Percentiles rank a stretch among this genome's conserved stretches.
Conservation (phyloP, 495 filamentous ascomycete species). For the Podospora conica region DNA sequence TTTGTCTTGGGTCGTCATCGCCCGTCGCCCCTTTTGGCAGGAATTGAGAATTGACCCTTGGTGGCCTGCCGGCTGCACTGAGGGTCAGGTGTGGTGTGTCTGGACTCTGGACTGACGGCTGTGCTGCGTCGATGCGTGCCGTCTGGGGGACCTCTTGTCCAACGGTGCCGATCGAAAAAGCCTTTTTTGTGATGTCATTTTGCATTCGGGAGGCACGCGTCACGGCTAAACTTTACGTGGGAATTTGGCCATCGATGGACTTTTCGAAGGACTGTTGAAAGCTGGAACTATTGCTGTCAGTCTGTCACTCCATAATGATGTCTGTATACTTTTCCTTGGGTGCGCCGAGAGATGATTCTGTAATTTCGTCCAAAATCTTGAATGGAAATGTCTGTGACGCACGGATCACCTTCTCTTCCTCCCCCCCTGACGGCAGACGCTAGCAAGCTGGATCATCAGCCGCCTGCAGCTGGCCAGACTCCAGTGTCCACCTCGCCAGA, state of each 20-base stretch:
- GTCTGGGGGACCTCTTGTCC: neutral
- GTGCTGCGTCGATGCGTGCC: neutral
- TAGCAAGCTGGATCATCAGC: neutral
- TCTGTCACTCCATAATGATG: neutral
- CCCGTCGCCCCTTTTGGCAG: too few species aligned
- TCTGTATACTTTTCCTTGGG: too few species aligned
- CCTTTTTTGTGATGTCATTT: neutral
- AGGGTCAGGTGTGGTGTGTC: neutral
- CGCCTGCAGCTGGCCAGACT: neutral
- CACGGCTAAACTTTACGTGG: neutral
- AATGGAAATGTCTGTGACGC: neutral
- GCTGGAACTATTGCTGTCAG: too few species aligned
- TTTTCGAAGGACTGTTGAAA: neutral
- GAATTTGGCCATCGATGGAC: neutral
- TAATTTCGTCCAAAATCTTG: neutral
- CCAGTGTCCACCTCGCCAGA: neutral
- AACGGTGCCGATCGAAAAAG: neutral
- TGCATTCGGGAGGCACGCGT: neutral
- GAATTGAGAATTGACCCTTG: neutral
- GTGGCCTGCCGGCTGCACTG: neutral
- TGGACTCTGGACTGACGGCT: neutral
- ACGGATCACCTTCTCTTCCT: neutral
- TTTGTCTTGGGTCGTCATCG: neutral
- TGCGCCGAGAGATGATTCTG: neutral
- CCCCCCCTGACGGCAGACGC: neutral